Base-by-base conservation (phyloP, 495 filamentous ascomycete species). In the Aspergillus avenaceus region DNA sequence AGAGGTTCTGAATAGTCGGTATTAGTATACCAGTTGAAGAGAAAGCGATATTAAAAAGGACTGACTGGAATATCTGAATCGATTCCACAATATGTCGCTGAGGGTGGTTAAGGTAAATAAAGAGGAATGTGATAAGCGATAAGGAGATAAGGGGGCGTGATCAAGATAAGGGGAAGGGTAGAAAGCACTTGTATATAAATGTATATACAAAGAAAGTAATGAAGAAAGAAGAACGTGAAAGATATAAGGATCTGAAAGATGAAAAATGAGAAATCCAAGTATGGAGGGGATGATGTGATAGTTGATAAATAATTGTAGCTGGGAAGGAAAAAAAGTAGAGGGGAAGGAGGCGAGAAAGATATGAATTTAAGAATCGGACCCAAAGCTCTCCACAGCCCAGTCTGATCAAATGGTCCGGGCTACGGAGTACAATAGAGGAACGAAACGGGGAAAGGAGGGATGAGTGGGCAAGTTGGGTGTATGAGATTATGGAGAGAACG, bases 301-400 rank as follows among this genome's bases (percentile, higher is more conserved):
- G 49, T 14, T 4, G 41, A 16, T 41, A 22, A 21, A 41, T 14
- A 32, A 25, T 27, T 21, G 34, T 29, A 41, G 36, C 26, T 6
- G 11, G 37, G 24, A n/a, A n/a, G 11, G 40, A 18, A 29, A 32
- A 22, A 31, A 21, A 29, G 25, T 21, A 14, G 31, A 23, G 44
- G 19, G 26, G 37, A 24, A 25, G 47, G 47, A 38, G 42, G 44
- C 24, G 45, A 32, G 45, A 21, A 12, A 37, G 32, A 47, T 43
- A 49, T 54, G 16, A 41, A 49, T 54, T 49, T 45, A 31, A 47
- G 28, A 47, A 34, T 45, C 31, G 29, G 14, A 32, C 32, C 23
- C 23, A 29, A 21, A 47, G 31, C 22, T 53, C 50, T 40, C 50
- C 50, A 53, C 50, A 53, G 50, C 44, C 46, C 40, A 40, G 28